A percentile compares a stretch with the other conserved stretches of the same genome.
phyloP scores from a whole-genome alignment of 352 stramenopile species.

The Phytophthora sp. region DNA sequence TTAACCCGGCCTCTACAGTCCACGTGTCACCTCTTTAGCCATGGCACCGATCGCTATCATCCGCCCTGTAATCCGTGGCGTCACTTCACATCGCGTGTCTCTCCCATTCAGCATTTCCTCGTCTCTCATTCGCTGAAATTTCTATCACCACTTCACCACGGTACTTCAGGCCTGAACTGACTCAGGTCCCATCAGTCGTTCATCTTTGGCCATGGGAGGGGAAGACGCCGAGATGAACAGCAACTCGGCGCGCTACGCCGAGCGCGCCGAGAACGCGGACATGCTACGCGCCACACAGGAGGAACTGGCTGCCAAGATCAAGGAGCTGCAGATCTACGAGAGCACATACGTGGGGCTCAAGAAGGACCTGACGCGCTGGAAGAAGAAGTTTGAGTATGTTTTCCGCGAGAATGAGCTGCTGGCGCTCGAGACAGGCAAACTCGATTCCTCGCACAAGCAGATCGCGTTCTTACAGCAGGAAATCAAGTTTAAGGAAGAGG shows the following conservation, averaged over 20 bases:
- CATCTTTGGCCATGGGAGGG: slow-evolving; percentile 17
- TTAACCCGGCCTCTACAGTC: not conserved
- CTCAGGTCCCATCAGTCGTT: slow-evolving; percentile 7
- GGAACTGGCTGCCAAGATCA: slow-evolving; percentile 77
- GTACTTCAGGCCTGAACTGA: slow-evolving; percentile 1
- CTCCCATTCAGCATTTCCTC: not conserved
- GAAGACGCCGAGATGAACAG: slow-evolving; percentile 52
- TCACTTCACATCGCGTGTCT: too few species aligned
- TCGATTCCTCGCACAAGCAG: slow-evolving; percentile 85
- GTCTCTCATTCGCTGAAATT: not conserved
- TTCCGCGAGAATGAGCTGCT: slow-evolving; percentile 88
- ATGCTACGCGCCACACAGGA: slow-evolving; percentile 80
- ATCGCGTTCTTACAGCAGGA: slow-evolving; percentile 86
- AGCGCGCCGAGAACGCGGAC: slow-evolving; percentile 63
- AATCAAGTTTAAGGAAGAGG: slow-evolving; percentile 87
- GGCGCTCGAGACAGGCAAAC: slow-evolving; percentile 82
- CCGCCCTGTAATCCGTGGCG: too few species aligned
- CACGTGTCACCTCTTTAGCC: too few species aligned
- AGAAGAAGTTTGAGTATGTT: slow-evolving; percentile 90
- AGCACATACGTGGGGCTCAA: slow-evolving; percentile 79
- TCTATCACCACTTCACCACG: not conserved
- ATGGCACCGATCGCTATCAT: too few species aligned
- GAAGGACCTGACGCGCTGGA: slow-evolving; percentile 81
- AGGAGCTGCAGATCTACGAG: slow-evolving; percentile 86
- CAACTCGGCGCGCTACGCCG: slow-evolving; percentile 71